phyloP scores from a whole-genome alignment of 495 filamentous ascomycete genomes.

The Chaetomium tenue region DNA sequence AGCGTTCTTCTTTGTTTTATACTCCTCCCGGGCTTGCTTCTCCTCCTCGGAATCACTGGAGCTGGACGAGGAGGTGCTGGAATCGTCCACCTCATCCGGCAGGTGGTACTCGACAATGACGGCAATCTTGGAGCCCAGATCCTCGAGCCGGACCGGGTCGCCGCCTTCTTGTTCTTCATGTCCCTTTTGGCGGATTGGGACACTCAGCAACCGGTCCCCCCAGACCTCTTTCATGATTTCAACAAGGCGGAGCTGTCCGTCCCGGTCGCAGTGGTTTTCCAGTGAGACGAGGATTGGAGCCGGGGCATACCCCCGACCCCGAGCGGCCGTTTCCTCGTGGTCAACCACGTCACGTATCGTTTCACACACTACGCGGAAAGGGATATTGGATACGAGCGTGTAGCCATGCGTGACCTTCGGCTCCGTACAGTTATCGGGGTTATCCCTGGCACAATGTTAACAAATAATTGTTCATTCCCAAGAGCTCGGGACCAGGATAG shows the following conservation, averaged over 20 bases:
- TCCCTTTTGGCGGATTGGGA: conserved; percentile 45
- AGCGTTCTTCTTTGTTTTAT: conserved; percentile 44
- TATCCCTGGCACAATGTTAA: conserved; percentile 34
- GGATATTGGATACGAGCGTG: conserved; percentile 54
- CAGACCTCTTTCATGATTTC: conserved; percentile 56
- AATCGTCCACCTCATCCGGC: conserved; percentile 42
- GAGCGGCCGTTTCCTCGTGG: conserved; percentile 36
- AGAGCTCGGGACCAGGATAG: neutral
- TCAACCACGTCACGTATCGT: conserved; percentile 51
- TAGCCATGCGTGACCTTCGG: conserved; percentile 58
- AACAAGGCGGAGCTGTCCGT: conserved; percentile 50
- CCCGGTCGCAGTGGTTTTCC: conserved; percentile 52
- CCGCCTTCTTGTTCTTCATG: conserved; percentile 40
- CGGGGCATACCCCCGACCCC: conserved; percentile 36
- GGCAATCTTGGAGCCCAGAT: conserved; percentile 53
- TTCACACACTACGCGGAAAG: conserved; percentile 54
- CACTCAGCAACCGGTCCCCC: conserved; percentile 50
- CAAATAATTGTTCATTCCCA: too few species aligned
- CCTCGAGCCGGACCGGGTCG: conserved; percentile 42
- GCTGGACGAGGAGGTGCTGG: conserved; percentile 24
- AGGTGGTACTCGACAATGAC: conserved; percentile 57
- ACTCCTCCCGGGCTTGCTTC: conserved; percentile 39
- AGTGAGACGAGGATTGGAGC: conserved; percentile 54
- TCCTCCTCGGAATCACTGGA: conserved; percentile 43
- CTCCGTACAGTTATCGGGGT: conserved; percentile 47